A percentile compares a stretch with the other conserved stretches of the same genome.
These are phyloP conservation scores for Pulicaria dysenterica DNA, from an alignment of 129 eudicot genomes.

Conservation along the genomic window DNA sequence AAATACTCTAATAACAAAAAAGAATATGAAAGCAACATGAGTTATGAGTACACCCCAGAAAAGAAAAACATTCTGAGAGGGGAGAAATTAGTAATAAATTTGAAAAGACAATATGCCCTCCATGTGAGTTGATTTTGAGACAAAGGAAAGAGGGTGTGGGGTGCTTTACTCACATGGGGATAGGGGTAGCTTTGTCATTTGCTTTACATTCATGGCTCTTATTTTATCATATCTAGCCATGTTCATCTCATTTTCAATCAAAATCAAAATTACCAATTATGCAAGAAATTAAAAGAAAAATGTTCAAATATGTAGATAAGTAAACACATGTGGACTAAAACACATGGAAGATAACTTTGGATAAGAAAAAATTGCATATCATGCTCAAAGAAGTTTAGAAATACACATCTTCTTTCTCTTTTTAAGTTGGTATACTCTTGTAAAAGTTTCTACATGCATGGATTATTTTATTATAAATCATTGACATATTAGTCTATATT, in stretches of 20 bases:
- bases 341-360: too few relatives aligned
- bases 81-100: constrained; percentile 23
- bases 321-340: too few relatives aligned
- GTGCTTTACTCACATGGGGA: constrained; percentile 39
- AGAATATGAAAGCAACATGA: constrained; percentile 25
- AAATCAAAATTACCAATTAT: neutral
- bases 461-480: too few relatives aligned
- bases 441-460: too few relatives aligned
- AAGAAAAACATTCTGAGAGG: constrained; percentile 34
- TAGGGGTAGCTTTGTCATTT: constrained; percentile 35
- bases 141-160: constrained; percentile 42
- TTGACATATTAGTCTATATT: too few relatives aligned
- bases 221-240: constrained; percentile 23
- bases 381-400: too few relatives aligned
- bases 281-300: too few relatives aligned
- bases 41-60: constrained; percentile 29
- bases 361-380: too few relatives aligned
- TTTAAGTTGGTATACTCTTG: too few relatives aligned
- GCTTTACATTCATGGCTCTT: constrained; percentile 22
- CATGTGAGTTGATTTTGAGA: constrained; percentile 46
- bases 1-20: constrained; percentile 20
- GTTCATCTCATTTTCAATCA: neutral
- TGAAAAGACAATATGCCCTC: constrained; percentile 46
- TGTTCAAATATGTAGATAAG: too few relatives aligned
- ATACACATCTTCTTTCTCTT: too few relatives aligned